Base-by-base conservation (phyloP, 768 basidiomycete genomes). In the Holtermanniella nyarrowii region DNA sequence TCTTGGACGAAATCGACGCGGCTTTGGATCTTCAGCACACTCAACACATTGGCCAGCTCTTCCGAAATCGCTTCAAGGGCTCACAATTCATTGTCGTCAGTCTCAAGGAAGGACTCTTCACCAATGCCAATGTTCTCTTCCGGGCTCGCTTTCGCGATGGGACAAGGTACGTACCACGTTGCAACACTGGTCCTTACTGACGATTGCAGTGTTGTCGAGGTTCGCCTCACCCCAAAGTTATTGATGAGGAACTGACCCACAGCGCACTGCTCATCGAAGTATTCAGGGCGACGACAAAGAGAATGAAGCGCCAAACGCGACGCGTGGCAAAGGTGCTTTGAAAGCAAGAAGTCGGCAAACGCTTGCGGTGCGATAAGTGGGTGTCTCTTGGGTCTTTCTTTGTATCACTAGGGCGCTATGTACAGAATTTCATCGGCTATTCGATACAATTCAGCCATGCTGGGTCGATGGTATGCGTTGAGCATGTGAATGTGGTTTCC, bases 1-100 rank as follows among this genome's bases (percentile, higher is more conserved):
- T 99, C 67, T 80, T 99, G 7, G 95, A 99, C 73, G 95, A 99
- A 73, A 93, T 99, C 57, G 95, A 97, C 71, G 91, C 95, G 0
- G 93, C 93, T 5, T 79, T 97, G 23, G 95, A 99, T 73, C 75
- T 97, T 12, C 91, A 88, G 24, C 63, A 62, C 49, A 63, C 74
- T 1, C 90, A 97, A 63, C 88, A 99, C 71, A 96, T 99, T 54
- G 95, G 93, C 25, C 88, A 89, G 59, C 80, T 97, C n/a, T 97
- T 99, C 81, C 80, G 85, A 40, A 93, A 85, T 44, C 82, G 95
- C 16, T 99, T 99, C 79, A 91, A 89, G 74, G 93, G 93, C 40
- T 86, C 85, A 14, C 95, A 99, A 69, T 99, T 96, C 74, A 95
- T 97, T 64, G 95, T 97, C 46, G 93, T 97, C 52, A 88, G 85